Conservation (phyloP, 164 flowering plant species). For the Aristolochia californica region DNA sequence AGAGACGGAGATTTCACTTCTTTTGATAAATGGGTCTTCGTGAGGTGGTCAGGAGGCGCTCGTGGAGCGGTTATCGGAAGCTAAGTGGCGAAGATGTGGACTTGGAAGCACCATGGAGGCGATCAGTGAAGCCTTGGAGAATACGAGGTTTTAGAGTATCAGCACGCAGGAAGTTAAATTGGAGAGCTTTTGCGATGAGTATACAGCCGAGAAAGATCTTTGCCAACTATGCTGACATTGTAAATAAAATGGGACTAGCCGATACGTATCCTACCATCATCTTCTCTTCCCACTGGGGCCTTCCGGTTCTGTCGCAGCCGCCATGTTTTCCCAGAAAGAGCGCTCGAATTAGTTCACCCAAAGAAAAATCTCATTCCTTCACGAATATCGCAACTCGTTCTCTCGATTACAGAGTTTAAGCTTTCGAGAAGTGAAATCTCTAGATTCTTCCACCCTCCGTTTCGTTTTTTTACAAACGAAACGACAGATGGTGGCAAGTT, state of each 20-base stretch:
- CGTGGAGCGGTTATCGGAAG: slow-evolving; percentile 24
- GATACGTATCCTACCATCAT: slow-evolving; percentile 25
- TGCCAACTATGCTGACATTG: slow-evolving; percentile 17
- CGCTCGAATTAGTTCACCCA: too few relatives aligned
- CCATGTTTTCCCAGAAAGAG: background rate
- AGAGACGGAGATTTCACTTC: background rate
- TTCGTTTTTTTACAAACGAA: too few relatives aligned
- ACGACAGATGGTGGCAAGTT: too few relatives aligned
- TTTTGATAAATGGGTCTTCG: slow-evolving; percentile 17
- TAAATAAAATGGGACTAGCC: slow-evolving; percentile 22
- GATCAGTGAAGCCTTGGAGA: slow-evolving; percentile 22
- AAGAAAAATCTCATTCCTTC: too few relatives aligned
- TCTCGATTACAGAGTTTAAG: too few relatives aligned
- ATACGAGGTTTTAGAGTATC: slow-evolving; percentile 21
- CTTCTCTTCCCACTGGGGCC: slow-evolving; percentile 44
- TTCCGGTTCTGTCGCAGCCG: slow-evolving; percentile 38
- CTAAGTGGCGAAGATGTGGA: slow-evolving; percentile 11
- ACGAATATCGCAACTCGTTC: too few relatives aligned
- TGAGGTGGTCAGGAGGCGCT: slow-evolving; percentile 6
- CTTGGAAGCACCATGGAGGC: slow-evolving; percentile 19
- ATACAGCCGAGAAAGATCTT: slow-evolving; percentile 23
- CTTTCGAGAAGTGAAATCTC: too few relatives aligned
- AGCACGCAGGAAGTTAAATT: slow-evolving; percentile 23
- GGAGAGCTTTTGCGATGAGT: slow-evolving; percentile 24
- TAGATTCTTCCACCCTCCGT: too few relatives aligned